phyloP scores from a whole-genome alignment of 139 green algal genomes.

The Nannochloris sp. region DNA sequence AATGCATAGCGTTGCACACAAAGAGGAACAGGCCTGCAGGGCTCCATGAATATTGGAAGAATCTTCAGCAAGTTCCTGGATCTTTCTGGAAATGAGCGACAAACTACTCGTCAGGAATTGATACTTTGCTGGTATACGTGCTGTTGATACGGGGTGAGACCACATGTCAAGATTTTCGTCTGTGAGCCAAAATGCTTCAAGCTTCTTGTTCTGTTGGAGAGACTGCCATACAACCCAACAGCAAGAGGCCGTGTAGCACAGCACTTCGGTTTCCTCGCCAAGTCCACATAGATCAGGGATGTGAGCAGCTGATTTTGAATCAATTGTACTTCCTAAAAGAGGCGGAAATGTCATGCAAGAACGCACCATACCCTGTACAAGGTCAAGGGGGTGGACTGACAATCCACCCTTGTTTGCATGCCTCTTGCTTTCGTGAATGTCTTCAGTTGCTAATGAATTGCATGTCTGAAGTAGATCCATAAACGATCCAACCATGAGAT shows the following conservation, averaged over 20 bases:
- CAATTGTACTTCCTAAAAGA: neutral
- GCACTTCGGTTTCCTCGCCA: neutral
- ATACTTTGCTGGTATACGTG: neutral
- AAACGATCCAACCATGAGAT: no score
- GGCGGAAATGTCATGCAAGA: neutral
- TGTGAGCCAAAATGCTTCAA: neutral
- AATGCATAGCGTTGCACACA: no score
- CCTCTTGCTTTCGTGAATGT: no score
- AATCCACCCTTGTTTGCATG: no score
- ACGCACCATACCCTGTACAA: neutral
- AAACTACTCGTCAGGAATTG: neutral
- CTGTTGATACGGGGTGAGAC: neutral
- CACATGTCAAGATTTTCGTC: neutral
- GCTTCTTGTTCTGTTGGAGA: neutral
- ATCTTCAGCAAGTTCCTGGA: conserved; percentile 1
- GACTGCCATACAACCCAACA: neutral
- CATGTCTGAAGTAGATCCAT: no score
- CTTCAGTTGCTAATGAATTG: no score
- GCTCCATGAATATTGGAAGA: neutral
- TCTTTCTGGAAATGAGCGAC: neutral
- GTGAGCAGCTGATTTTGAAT: neutral
- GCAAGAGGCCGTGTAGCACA: neutral
- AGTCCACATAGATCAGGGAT: neutral
- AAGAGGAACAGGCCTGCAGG: neutral
- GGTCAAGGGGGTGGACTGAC: neutral